These are phyloP conservation scores for Mycena metata DNA, from an alignment of 768 basidiomycete species.

Conservation along the genomic window DNA sequence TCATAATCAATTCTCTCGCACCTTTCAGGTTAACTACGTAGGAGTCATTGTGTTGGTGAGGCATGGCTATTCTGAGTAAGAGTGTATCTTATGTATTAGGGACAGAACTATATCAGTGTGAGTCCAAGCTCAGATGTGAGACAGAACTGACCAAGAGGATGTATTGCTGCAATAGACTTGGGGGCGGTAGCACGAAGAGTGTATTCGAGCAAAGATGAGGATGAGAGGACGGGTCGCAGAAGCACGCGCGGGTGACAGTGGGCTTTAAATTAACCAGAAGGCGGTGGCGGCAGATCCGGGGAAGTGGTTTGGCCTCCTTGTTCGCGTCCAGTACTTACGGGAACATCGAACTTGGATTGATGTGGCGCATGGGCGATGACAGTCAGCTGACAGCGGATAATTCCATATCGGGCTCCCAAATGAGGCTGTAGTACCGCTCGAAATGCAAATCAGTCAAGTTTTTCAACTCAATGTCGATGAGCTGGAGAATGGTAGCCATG, in stretches of 20 bases:
- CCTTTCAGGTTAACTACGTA: background rate
- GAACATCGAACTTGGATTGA: slow-evolving; percentile 1
- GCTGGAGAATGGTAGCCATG: too few species aligned
- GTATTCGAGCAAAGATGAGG: slow-evolving; percentile 11
- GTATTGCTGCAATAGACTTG: slow-evolving; percentile 13
- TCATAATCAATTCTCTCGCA: slow-evolving; percentile 4
- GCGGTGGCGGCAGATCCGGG: background rate
- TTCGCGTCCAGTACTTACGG: background rate
- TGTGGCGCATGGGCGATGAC: background rate
- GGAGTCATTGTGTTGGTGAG: background rate
- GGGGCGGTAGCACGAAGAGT: slow-evolving; percentile 16
- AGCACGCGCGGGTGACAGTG: background rate
- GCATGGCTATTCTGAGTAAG: background rate
- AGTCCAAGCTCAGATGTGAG: background rate
- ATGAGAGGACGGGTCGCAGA: background rate
- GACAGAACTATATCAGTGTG: slow-evolving; percentile 5
- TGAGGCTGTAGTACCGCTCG: too few species aligned
- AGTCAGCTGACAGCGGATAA: background rate
- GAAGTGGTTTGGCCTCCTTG: background rate
- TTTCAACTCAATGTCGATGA: too few species aligned
- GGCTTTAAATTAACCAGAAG: background rate
- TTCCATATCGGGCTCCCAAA: background rate
- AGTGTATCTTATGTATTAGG: background rate
- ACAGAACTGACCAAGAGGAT: slow-evolving; percentile 10
- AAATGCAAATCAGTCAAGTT: too few species aligned